Evolutionary conservation across 345 rosid species (phyloP), one percentile per base, ranked within the genome.

Genomic region (Salix koriyanagi): DNA sequence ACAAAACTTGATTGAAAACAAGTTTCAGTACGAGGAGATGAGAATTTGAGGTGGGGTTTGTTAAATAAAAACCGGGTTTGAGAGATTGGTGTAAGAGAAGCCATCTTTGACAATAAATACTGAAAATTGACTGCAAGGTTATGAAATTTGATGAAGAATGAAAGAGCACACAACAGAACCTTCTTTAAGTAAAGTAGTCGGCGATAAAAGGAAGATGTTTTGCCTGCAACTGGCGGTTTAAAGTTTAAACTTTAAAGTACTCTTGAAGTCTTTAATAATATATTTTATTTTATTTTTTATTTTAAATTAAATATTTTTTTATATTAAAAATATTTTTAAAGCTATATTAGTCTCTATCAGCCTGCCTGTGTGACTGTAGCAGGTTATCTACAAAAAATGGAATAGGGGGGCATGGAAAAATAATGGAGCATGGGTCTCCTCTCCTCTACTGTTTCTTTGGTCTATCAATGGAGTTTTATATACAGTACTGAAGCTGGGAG

Each of bases 1-100:
- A 82, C 73, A 75, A 83, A 87, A 28, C 62, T 74, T 79, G 84
- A 84, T 71, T 78, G 76, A 61, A 72, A 79, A 83, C 7, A 23
- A 23, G 39, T 25, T 67, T 16, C 73, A 50, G 70, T 67, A 69
- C 74, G 32, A 32, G 72, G 41, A 64, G 69, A 61, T 2, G 30
- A 65, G 58, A 77, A 77, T 25, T 54, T 79, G 72, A 86, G 69
- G 19, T 71, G 86, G 80, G 91, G 66, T 42, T 81, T 87, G 76
- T 67, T 86, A 68, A 88, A 68, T 65, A 86, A 65, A 65, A 84
- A 83, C 28, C 81, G 73, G 60, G 92, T 83, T 52, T 85, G 86
- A 65, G 91, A 87, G 77, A 87, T 78, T 14, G 87, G 81, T 70
- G 89, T 72, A 48, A 87, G 72, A 58, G 95, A 91, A 79, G 91